A percentile compares a stretch with the other conserved stretches of the same genome.
These are phyloP conservation scores for Apophysomyces variabilis DNA, from an alignment of 371 early-diverging fungal species.

Conservation along the genomic window DNA sequence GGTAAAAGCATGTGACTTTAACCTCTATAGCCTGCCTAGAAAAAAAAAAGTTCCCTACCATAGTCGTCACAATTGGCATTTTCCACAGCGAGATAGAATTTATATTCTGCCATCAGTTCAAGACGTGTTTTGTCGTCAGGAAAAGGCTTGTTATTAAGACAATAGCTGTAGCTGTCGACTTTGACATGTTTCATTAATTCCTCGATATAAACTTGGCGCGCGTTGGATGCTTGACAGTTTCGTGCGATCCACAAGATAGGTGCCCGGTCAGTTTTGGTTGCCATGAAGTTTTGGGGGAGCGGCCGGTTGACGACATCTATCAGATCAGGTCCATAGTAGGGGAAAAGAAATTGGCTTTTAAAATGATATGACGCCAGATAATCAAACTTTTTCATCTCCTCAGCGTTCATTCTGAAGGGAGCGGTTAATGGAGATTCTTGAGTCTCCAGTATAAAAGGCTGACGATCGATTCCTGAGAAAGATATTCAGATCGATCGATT, in stretches of 20 bases:
- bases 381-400: slow-evolving; percentile 33
- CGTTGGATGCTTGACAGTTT: slow-evolving; percentile 42
- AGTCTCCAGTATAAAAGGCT: slow-evolving; percentile 46
- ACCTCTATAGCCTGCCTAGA: no score
- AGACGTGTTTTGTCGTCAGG: slow-evolving; percentile 35
- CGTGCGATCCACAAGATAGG: slow-evolving; percentile 48
- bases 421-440: slow-evolving; percentile 42
- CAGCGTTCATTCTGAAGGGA: slow-evolving; percentile 26
- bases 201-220: slow-evolving; percentile 39
- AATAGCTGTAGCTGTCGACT: slow-evolving; percentile 41
- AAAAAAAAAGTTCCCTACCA: slow-evolving; percentile 24
- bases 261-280: slow-evolving; percentile 29
- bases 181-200: slow-evolving; percentile 43
- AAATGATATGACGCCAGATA: slow-evolving; percentile 46
- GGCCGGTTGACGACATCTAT: slow-evolving; percentile 44
- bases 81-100: slow-evolving; percentile 48
- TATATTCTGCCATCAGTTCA: slow-evolving; percentile 36
- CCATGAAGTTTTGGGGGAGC: slow-evolving; percentile 38
- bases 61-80: slow-evolving; percentile 51
- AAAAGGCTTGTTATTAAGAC: slow-evolving; percentile 39
- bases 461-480: slow-evolving; percentile 27
- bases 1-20: neutral
- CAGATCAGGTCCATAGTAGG: slow-evolving; percentile 35
- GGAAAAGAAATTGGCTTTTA: slow-evolving; percentile 36
- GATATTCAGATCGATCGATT: neutral